phyloP scores from a whole-genome alignment of 805 yeast species.

The Pichia nakasei region DNA sequence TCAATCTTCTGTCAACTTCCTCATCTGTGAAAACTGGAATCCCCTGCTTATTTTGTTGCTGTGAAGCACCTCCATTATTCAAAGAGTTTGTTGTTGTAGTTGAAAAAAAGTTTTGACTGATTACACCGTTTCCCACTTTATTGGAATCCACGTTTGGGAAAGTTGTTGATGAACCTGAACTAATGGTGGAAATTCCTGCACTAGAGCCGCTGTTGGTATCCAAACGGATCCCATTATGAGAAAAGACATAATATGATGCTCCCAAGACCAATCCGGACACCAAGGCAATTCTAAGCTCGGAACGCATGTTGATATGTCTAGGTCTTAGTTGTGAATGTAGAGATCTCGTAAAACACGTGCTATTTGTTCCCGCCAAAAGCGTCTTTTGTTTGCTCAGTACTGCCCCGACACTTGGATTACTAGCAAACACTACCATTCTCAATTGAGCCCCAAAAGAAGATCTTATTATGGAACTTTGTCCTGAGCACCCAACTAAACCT shows the following conservation, averaged over 20 bases:
- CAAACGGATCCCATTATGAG: conserved; percentile 20
- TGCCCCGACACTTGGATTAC: background rate
- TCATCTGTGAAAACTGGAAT: conserved; percentile 52
- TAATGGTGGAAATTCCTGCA: conserved; percentile 13
- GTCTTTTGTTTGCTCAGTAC: background rate
- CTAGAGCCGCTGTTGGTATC: conserved; percentile 16
- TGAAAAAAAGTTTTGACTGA: conserved; percentile 23
- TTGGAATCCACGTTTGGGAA: background rate
- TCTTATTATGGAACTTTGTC: too few relatives aligned
- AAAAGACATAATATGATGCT: conserved; percentile 25
- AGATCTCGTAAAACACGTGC: background rate
- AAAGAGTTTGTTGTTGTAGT: conserved; percentile 33
- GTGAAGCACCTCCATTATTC: conserved; percentile 32
- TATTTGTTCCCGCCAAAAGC: background rate
- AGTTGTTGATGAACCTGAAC: conserved; percentile 31
- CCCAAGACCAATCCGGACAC: conserved; percentile 28
- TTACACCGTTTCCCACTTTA: background rate
- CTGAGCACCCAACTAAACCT: too few relatives aligned
- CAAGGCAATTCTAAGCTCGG: conserved; percentile 24
- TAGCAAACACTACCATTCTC: background rate
- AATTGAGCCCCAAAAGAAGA: too few relatives aligned
- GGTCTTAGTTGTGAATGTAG: conserved; percentile 3
- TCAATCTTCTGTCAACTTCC: conserved; percentile 60
- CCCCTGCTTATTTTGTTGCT: conserved; percentile 39
- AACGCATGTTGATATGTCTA: conserved; percentile 19